Percentiles rank a stretch among this genome's conserved stretches.
phyloP scores from a whole-genome alignment of 495 filamentous ascomycete genomes.

The Annulohypoxylon maeteangense region DNA sequence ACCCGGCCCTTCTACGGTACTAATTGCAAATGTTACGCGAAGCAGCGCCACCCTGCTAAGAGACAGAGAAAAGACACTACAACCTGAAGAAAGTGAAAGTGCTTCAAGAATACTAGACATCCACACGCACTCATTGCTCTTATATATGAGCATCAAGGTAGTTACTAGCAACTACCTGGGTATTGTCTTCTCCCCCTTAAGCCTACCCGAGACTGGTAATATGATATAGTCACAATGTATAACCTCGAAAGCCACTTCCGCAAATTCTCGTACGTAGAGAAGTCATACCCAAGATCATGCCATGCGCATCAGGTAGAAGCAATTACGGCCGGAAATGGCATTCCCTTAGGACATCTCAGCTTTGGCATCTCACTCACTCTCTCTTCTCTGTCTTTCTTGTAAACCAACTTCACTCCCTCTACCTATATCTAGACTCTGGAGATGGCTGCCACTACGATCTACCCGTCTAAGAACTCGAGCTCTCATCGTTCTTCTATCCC shows the following conservation, averaged over 20 bases:
- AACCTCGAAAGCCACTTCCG: constrained; percentile 19
- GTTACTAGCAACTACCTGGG: not conserved
- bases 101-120: not conserved
- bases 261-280: not conserved
- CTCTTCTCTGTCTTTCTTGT: not conserved
- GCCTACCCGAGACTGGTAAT: not conserved
- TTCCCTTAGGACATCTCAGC: constrained; percentile 7
- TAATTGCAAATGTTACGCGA: not conserved
- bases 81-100: not conserved
- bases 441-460: constrained; percentile 37
- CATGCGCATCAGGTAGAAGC: constrained; percentile 1
- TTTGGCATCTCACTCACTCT: not conserved
- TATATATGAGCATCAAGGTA: not conserved
- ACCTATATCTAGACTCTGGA: constrained; percentile 20
- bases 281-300: not conserved
- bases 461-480: constrained; percentile 26
- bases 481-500: constrained; percentile 26
- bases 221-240: not conserved
- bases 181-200: not conserved
- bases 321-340: constrained; percentile 11
- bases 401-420: constrained; percentile 11
- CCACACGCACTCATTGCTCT: not conserved
- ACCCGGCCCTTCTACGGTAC: not conserved
- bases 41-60: not conserved
- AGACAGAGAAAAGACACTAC: not conserved